A percentile compares a stretch with the other conserved stretches of the same genome.
Evolutionary conservation across 805 yeast species (phyloP).

Genomic region (Barnettozyma salicaria): DNA sequence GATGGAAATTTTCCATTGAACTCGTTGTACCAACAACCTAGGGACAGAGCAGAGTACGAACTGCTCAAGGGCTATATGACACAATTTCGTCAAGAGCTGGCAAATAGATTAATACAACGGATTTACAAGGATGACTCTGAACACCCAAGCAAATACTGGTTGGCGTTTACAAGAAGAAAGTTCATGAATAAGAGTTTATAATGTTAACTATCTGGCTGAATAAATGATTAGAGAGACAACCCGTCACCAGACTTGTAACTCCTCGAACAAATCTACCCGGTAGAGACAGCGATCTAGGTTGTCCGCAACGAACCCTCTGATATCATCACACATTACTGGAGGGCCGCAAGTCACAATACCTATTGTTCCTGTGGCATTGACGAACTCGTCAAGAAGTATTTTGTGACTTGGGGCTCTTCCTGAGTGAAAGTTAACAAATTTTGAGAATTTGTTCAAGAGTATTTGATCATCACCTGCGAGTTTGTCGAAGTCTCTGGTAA

Average conservation of each 20-base stretch:
- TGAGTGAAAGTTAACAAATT: constrained; percentile 29
- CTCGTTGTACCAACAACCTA: constrained; percentile 66
- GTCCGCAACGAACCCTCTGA: constrained; percentile 41
- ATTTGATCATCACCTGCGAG: constrained; percentile 1
- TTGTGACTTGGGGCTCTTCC: constrained; percentile 43
- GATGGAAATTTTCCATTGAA: constrained; percentile 92
- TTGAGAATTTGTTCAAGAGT: constrained; percentile 9
- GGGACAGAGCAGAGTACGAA: constrained; percentile 69
- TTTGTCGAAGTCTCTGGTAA: constrained; percentile 31
- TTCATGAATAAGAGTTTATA: constrained; percentile 89
- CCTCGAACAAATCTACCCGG: constrained; percentile 69
- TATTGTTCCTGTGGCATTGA: constrained; percentile 37
- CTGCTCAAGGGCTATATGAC: constrained; percentile 74
- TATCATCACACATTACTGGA: constrained; percentile 51
- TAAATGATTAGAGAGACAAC: background rate
- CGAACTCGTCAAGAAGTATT: constrained; percentile 35
- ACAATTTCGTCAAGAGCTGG: constrained; percentile 93
- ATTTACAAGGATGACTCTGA: constrained; percentile 55
- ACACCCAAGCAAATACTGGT: constrained; percentile 86
- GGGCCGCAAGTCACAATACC: constrained; percentile 64
- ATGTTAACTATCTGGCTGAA: background rate
- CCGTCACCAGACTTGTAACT: constrained; percentile 62
- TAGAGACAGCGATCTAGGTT: constrained; percentile 36
- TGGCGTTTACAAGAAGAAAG: constrained; percentile 89
- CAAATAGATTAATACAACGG: constrained; percentile 69